phyloP scores from a whole-genome alignment of 176 grass and related monocot genomes.

The Zizania latifolia region DNA sequence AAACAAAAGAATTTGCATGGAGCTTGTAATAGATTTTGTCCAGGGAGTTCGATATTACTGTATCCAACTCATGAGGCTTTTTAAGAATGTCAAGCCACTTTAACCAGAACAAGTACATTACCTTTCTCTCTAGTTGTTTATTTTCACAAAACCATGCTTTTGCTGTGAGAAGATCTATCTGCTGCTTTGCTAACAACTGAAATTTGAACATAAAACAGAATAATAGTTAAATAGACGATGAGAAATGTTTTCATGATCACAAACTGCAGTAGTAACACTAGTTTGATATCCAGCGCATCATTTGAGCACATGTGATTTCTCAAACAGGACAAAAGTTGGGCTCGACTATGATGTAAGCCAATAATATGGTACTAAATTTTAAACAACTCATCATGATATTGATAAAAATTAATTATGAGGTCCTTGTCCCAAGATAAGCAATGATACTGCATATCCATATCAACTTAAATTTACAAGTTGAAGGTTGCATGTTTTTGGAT shows the following conservation, averaged over 20 bases:
- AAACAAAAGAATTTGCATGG: not conserved
- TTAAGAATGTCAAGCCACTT: not conserved
- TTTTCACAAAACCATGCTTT: slow-evolving; percentile 83
- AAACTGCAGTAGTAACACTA: not conserved
- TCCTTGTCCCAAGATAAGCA: not conserved
- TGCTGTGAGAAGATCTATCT: slow-evolving; percentile 82
- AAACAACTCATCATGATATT: not conserved
- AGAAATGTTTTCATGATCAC: not conserved
- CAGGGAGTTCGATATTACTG: not conserved
- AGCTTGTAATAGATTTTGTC: not conserved
- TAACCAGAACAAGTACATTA: slow-evolving; percentile 24
- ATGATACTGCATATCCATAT: not conserved
- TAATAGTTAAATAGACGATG: not conserved
- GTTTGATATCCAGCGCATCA: not conserved
- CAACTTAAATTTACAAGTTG: not conserved
- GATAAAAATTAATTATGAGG: not conserved
- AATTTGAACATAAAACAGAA: slow-evolving; percentile 21
- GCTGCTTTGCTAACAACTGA: slow-evolving; percentile 76
- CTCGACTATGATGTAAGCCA: not conserved
- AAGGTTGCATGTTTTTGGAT: not conserved
- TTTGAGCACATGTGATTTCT: not conserved
- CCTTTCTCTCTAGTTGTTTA: slow-evolving; percentile 72
- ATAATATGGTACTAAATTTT: not conserved
- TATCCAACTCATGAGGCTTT: not conserved
- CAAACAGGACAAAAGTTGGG: not conserved